Evolutionary conservation across 345 rosid genomes (phyloP).

Genomic region (Clarkia xantiana): DNA sequence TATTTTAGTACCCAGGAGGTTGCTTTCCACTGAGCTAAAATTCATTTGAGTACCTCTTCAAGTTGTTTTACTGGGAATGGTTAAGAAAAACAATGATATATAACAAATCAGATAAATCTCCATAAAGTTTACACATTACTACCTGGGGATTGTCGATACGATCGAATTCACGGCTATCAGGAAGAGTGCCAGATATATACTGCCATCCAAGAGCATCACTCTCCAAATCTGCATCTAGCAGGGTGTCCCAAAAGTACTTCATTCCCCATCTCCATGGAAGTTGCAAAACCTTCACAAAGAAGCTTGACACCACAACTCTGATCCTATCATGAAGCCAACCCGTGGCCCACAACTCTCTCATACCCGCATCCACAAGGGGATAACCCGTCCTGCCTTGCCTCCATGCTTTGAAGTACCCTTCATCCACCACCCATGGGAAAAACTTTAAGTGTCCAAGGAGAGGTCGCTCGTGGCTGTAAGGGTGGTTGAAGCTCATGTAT

Average conservation of each 20-base stretch:
- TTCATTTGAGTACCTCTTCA: too few relatives aligned
- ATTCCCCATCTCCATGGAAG: slow-evolving; percentile 99
- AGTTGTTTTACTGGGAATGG: too few relatives aligned
- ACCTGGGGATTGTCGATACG: slow-evolving; percentile 94
- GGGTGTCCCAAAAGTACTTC: slow-evolving; percentile 99
- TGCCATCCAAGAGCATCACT: slow-evolving; percentile 99
- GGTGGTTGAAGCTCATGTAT: slow-evolving; percentile 90
- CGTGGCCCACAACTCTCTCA: slow-evolving; percentile 97
- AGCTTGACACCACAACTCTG: slow-evolving; percentile 90
- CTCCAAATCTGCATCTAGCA: slow-evolving; percentile 89
- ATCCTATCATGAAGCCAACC: slow-evolving; percentile 98
- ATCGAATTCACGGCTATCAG: slow-evolving; percentile 81
- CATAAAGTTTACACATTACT: background rate
- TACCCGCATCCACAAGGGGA: slow-evolving; percentile 96
- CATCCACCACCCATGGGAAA: slow-evolving; percentile 90
- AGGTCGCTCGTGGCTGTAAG: slow-evolving; percentile 82
- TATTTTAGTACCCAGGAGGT: too few relatives aligned
- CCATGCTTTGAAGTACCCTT: slow-evolving; percentile 90
- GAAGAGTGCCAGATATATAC: slow-evolving; percentile 85
- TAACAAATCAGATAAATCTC: background rate
- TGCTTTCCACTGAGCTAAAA: too few relatives aligned
- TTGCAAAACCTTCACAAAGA: slow-evolving; percentile 90
- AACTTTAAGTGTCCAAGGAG: slow-evolving; percentile 90
- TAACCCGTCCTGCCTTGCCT: slow-evolving; percentile 99
- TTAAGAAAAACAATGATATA: too few relatives aligned